phyloP scores from a whole-genome alignment of 2,329 filamentous ascomycete species.

The Apiospora kogelbergensis region DNA sequence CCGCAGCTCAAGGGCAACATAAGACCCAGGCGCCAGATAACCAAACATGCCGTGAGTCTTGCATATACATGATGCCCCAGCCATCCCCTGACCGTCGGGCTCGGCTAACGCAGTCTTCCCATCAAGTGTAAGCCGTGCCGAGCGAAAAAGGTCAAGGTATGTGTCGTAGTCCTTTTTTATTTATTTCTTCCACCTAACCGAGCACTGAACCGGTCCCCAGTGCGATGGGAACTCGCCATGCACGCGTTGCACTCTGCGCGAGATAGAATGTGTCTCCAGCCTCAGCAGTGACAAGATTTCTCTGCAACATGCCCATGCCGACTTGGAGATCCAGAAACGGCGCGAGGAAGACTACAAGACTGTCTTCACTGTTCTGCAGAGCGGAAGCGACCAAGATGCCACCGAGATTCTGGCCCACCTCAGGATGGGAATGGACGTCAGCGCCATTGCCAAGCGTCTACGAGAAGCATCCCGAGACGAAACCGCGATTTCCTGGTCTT shows the following conservation, averaged over 20 bases:
- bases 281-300: not conserved
- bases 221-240: conserved; percentile 4
- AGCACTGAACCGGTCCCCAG: not conserved
- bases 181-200: not conserved
- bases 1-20: not conserved
- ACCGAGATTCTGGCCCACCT: not conserved
- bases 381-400: not conserved
- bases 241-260: not conserved
- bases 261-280: not conserved
- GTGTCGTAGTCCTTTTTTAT: not conserved
- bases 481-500: not conserved
- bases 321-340: not conserved
- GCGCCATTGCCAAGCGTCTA: not conserved
- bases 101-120: not conserved
- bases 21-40: not conserved
- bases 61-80: not conserved
- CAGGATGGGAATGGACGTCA: not conserved
- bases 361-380: not conserved
- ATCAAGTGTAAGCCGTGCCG: conserved; percentile 4
- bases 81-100: not conserved
- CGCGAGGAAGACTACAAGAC: conserved; percentile 3
- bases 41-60: not conserved
- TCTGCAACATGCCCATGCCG: not conserved
- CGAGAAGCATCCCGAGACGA: not conserved
- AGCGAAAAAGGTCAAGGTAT: conserved; percentile 8